Conservation (phyloP, 2,329 filamentous ascomycete genomes). For the Aspergillus sp. region DNA sequence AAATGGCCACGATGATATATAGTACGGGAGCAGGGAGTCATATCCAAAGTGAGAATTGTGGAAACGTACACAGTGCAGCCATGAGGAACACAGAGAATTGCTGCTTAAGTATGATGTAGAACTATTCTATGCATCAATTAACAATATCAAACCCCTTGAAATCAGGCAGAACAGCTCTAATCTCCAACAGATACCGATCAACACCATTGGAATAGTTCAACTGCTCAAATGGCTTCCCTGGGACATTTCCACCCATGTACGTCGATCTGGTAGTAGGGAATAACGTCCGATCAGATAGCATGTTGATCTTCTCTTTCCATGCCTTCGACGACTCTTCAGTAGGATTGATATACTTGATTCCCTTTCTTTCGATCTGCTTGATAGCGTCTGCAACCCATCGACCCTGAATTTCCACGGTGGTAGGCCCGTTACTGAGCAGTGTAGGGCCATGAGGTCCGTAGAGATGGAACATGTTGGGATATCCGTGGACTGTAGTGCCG, state of each 20-base stretch:
- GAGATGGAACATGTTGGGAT: conserved; percentile 49
- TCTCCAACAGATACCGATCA: not conserved
- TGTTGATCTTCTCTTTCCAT: conserved; percentile 49
- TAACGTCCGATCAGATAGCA: conserved; percentile 43
- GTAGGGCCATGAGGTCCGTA: conserved; percentile 57
- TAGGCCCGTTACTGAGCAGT: conserved; percentile 53
- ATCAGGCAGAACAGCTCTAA: not conserved
- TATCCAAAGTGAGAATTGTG: too few species aligned
- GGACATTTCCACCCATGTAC: conserved; percentile 54
- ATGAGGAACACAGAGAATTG: too few species aligned
- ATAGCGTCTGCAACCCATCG: conserved; percentile 52
- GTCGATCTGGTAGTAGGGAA: conserved; percentile 49
- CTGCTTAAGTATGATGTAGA: too few species aligned
- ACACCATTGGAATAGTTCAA: conserved; percentile 37
- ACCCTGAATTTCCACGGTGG: conserved; percentile 52
- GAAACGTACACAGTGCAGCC: too few species aligned
- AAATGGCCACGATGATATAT: too few species aligned
- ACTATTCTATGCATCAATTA: conserved; percentile 7
- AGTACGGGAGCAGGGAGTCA: too few species aligned
- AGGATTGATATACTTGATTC: conserved; percentile 49
- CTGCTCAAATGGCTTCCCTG: conserved; percentile 50
- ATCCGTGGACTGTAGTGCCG: conserved; percentile 38
- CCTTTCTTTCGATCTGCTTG: conserved; percentile 42
- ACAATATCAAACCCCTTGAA: conserved; percentile 48
- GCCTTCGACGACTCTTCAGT: conserved; percentile 39